Percentiles rank a stretch among this genome's conserved stretches.
Conservation (phyloP, 2,329 filamentous ascomycete species). For the Dissoconium aciculare region DNA sequence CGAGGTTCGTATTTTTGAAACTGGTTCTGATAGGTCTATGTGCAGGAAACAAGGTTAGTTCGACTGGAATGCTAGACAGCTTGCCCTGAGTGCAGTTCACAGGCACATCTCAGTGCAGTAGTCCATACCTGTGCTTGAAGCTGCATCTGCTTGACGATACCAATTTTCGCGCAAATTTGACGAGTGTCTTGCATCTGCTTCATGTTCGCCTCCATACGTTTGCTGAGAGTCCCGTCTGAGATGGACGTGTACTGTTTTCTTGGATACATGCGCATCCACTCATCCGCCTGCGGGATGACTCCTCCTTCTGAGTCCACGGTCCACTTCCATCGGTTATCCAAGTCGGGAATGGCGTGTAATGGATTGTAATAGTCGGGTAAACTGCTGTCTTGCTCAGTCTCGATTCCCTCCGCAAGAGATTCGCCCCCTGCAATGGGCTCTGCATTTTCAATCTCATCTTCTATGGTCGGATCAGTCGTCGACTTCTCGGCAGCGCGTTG, state of each 20-base stretch:
- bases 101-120: too few relatives aligned
- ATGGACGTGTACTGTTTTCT: conserved; percentile 62
- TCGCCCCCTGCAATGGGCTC: conserved; percentile 43
- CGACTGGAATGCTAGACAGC: too few relatives aligned
- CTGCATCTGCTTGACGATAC: conserved; percentile 99
- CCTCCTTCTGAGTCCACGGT: conserved; percentile 78
- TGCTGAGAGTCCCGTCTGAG: conserved; percentile 50
- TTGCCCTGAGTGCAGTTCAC: too few relatives aligned
- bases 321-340: conserved; percentile 68
- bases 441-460: conserved; percentile 34
- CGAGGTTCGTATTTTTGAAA: conserved; percentile 92
- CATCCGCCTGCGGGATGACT: conserved; percentile 73
- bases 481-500: conserved; percentile 37
- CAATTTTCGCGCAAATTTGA: conserved; percentile 90
- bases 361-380: conserved; percentile 92
- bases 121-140: conserved; percentile 77
- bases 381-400: conserved; percentile 68
- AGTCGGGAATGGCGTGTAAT: conserved; percentile 70
- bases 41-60: too few relatives aligned
- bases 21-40: conserved; percentile 86
- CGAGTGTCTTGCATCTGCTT: conserved; percentile 91
- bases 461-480: conserved; percentile 29
- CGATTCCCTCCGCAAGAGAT: conserved; percentile 87
- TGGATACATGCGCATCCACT: conserved; percentile 65
- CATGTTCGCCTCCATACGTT: conserved; percentile 80